These are phyloP conservation scores for Yarrowia sp. DNA, from an alignment of 805 yeast genomes.

Conservation along the genomic window DNA sequence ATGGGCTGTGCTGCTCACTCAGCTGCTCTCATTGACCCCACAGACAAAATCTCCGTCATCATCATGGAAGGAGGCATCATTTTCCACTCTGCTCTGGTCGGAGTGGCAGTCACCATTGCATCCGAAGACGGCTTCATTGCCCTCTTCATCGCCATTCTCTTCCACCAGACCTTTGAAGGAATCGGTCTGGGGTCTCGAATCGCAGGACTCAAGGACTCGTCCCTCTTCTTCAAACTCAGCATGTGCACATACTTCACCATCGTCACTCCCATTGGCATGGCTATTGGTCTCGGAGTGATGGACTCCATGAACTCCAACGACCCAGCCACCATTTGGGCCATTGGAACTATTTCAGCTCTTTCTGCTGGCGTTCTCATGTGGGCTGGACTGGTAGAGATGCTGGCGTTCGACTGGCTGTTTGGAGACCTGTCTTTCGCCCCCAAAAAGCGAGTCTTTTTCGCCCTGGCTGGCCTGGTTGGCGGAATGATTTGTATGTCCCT, in stretches of 20 bases:
- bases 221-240: slow-evolving; percentile 34
- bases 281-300: slow-evolving; percentile 71
- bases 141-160: slow-evolving; percentile 53
- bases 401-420: slow-evolving; percentile 70
- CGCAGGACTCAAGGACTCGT: slow-evolving; percentile 52
- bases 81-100: slow-evolving; percentile 63
- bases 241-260: slow-evolving; percentile 49
- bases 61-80: slow-evolving; percentile 57
- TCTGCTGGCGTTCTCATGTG: slow-evolving; percentile 71
- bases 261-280: slow-evolving; percentile 66
- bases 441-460: slow-evolving; percentile 49
- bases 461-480: slow-evolving; percentile 58
- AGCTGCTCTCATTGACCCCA: slow-evolving; percentile 48
- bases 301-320: slow-evolving; percentile 58
- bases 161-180: slow-evolving; percentile 78
- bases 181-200: slow-evolving; percentile 73
- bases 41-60: slow-evolving; percentile 25
- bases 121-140: slow-evolving; percentile 56
- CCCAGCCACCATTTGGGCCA: slow-evolving; percentile 56
- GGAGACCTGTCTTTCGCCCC: slow-evolving; percentile 57
- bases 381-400: slow-evolving; percentile 66
- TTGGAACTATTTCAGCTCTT: slow-evolving; percentile 65
- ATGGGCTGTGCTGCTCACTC: slow-evolving; percentile 37
- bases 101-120: slow-evolving; percentile 56
- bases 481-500: slow-evolving; percentile 62